Conservation (phyloP, 306 rosid genomes). For the Vigna trinervia region DNA sequence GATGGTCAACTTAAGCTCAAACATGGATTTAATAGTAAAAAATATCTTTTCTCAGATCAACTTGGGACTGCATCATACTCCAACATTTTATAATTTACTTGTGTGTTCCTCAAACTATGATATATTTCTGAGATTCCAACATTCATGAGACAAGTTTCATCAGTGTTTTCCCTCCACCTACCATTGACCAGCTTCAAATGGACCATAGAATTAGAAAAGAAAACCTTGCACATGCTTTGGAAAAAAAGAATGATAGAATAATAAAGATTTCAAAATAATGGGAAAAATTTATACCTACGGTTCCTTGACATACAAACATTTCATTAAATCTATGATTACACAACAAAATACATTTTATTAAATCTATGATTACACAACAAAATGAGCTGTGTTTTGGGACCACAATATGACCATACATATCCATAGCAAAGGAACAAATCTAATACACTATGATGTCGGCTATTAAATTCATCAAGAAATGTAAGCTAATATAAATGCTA, state of each 20-base stretch:
- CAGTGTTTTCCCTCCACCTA: background rate
- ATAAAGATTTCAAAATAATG: background rate
- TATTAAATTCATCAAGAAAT: background rate
- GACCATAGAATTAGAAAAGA: background rate
- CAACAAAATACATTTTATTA: conserved; percentile 1
- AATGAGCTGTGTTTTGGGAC: conserved; percentile 14
- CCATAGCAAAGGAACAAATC: conserved; percentile 11
- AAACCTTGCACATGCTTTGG: background rate
- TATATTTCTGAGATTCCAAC: conserved; percentile 20
- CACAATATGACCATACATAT: background rate
- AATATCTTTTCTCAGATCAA: background rate
- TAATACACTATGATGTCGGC: background rate
- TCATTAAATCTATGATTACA: background rate
- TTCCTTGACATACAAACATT: conserved; percentile 16
- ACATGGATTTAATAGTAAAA: background rate
- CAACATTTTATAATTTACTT: background rate
- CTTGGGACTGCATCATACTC: conserved; percentile 8
- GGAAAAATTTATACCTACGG: background rate
- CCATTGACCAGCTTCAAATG: background rate
- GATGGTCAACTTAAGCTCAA: background rate
- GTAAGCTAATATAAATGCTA: background rate
- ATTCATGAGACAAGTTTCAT: conserved; percentile 1
- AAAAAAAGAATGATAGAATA: background rate
- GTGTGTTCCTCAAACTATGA: conserved; percentile 22
- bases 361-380: background rate